Base-by-base conservation (phyloP, 306 rosid genomes). In the Trichosanthes cucumerina region DNA sequence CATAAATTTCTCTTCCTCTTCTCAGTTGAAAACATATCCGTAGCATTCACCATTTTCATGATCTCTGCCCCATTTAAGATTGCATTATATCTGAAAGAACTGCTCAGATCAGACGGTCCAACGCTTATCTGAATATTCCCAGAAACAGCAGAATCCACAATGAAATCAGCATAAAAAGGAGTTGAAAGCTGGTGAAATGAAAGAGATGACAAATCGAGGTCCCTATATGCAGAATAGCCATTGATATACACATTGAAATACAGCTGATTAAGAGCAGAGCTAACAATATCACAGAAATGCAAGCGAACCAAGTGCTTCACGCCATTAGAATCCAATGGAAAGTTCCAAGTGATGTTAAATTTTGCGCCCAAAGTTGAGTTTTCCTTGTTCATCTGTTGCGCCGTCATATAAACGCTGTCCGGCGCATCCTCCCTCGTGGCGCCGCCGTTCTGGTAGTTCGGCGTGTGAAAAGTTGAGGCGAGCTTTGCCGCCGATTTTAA, bases 51-150 rank as follows among this genome's bases (percentile, higher is more conserved):
- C 83, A 96, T 86, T 87, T 86, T 86, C 99, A 96, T 88, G 77
- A 96, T 91, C 96, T 96, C 99, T 6, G 94, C 99, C 44, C 99
- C 99, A 86, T 96, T 96, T 88, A 96, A 82, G 83, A 96, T 86
- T 31, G 98, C 99, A 82, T 96, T 91, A 47, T 83, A 86, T 83
- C 91, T 84, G 19, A 83, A 70, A 49, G 90, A 79, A 81, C 86
- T 83, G 80, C 91, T 93, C 53, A 93, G 87, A 28, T 84, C 93
- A 82, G 99, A 96, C 60, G 99, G 98, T 72, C 98, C 97, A 75
- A 93, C 90, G 63, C 98, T 93, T 53, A 96, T 72, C 75, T 87
- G 83, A 79, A 91, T 83, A 58, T 79, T 83, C 82, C 92, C 90
- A 0, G 83, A 84, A 82, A 74, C 85, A 82, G 82, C 94, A 1